Base-by-base conservation (phyloP, 2,329 filamentous ascomycete genomes). In the Akanthomyces dipterigenus region DNA sequence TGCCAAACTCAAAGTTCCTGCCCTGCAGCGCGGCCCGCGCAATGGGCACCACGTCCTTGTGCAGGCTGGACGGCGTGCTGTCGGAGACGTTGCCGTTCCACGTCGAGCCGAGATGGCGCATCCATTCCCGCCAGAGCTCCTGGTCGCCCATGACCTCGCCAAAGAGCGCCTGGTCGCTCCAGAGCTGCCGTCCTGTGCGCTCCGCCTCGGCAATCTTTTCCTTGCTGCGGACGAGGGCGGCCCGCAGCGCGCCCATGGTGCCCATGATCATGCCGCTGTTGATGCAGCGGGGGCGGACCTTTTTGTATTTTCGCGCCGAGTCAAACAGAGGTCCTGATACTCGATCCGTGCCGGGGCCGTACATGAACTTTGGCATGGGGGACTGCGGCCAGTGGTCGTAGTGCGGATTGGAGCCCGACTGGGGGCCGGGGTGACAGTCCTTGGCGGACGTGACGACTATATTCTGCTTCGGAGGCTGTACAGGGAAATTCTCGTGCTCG, bases 61-160 rank as follows among this genome's bases (percentile, higher is more conserved):
- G 60, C 1, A 72, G 62, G 1, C 45, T 38, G 1, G 61, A 31
- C 4, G 45, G 60, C 12, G 63, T 20, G 20, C 64, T 65, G 4
- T 63, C 42, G 0, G 72, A 62, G 0, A 31, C 22, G 0, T 63
- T 65, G 3, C 72, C 72, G 57, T 75, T 69, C 74, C 74, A 76
- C 0, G 68, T 69, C 16, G 66, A 63, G 1, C 64, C 68, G 1
- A 75, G 62, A 24, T 66, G 49, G 6, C 66, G 68, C 46, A 68
- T 63, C 71, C 72, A 75, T 34, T 69, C 66, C 1, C 74, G 71
- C 69, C 71, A 75, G 36, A 74, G 69, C 62, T 75, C 71, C 55
- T 76, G 74, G 22, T 76, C 74, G 11, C 72, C 73, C 8, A 75
- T 70, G n/a, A 75, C 72, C 40, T 76, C 74, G 0, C 67, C 74